Percentiles rank a stretch among this genome's conserved stretches.
Evolutionary conservation across 2,329 filamentous ascomycete species (phyloP).

Genomic region (Aspergillus tamarii): DNA sequence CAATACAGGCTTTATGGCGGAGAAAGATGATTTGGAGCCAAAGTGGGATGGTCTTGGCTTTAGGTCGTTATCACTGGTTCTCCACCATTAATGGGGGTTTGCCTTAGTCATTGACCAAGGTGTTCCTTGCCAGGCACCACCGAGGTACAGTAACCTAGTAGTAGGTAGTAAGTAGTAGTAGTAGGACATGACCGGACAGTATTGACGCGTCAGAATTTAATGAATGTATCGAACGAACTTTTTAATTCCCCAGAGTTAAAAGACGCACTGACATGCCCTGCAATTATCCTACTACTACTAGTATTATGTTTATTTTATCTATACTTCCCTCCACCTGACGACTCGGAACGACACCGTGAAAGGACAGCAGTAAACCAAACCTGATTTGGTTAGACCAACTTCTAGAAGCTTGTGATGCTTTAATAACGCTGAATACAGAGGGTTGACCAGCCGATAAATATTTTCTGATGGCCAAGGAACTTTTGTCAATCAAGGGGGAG

Average conservation of each 20-base stretch:
- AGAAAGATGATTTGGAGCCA: constrained; percentile 8
- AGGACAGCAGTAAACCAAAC: background rate
- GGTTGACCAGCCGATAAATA: background rate
- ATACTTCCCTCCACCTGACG: background rate
- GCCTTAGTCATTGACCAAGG: background rate
- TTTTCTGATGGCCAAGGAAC: background rate
- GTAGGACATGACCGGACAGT: background rate
- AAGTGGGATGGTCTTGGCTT: constrained; percentile 24
- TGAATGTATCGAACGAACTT: background rate
- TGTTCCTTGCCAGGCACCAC: background rate
- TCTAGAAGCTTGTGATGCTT: background rate
- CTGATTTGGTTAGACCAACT: background rate
- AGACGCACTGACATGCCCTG: background rate
- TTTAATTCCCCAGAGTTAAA: background rate
- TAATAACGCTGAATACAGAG: background rate
- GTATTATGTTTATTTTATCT: background rate
- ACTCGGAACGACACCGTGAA: background rate
- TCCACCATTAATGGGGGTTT: constrained; percentile 12
- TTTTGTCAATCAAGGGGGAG: background rate
- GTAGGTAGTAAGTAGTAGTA: background rate
- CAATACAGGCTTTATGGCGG: background rate
- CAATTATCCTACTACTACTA: background rate
- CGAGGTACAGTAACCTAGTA: background rate
- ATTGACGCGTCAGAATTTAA: background rate
- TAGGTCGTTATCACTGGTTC: constrained; percentile 16